These are phyloP conservation scores for Fusarium aywerte DNA, from an alignment of 2,329 filamentous ascomycete species.

Conservation along the genomic window DNA sequence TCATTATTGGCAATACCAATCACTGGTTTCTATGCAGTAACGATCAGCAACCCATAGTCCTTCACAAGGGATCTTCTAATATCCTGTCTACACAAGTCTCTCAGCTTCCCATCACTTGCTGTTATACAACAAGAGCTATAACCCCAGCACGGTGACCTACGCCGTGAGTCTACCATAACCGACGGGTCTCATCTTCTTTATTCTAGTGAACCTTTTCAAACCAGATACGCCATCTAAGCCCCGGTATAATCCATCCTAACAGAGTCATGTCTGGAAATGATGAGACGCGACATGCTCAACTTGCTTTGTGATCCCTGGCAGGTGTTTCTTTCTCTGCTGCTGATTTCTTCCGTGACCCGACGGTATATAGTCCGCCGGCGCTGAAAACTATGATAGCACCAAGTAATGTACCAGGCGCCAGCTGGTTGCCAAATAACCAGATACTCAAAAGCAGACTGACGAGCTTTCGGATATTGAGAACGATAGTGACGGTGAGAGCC, in stretches of 20 bases:
- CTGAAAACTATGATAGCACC: constrained; percentile 90
- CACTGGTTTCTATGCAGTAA: background rate
- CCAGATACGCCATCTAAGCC: constrained; percentile 23
- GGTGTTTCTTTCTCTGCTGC: constrained; percentile 17
- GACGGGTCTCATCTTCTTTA: background rate
- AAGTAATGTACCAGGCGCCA: constrained; percentile 79
- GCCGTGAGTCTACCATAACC: background rate
- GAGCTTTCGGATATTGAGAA: constrained; percentile 93
- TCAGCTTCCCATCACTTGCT: background rate
- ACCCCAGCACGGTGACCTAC: background rate
- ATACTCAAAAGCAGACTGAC: constrained; percentile 92
- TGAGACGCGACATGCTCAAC: constrained; percentile 7
- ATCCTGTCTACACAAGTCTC: background rate
- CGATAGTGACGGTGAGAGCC: constrained; percentile 94
- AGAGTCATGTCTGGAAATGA: background rate
- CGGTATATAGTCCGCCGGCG: constrained; percentile 89
- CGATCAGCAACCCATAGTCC: background rate
- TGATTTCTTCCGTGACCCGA: constrained; percentile 64
- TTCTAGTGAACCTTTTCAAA: background rate
- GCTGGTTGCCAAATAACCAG: constrained; percentile 88
- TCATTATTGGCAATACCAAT: background rate
- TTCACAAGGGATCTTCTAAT: background rate
- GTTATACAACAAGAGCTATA: background rate
- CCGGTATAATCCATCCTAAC: background rate
- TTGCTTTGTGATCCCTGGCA: constrained; percentile 32